Percentiles rank a stretch among this genome's conserved stretches.
Conservation (phyloP, 2,329 filamentous ascomycete genomes). For the Ophiostoma angusticollis region DNA sequence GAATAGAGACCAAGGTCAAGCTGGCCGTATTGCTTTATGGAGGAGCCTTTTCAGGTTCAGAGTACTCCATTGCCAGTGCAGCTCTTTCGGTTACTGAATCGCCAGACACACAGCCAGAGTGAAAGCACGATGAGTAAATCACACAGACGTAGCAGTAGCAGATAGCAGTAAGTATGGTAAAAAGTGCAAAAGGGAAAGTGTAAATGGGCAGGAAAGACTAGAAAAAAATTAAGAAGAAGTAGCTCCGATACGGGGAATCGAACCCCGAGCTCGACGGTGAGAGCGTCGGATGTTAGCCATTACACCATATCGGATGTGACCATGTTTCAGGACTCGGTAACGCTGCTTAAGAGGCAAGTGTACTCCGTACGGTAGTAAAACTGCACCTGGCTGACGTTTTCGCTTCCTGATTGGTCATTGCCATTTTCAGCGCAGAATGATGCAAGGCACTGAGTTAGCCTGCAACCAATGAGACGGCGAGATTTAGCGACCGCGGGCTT, state of each 20-base stretch:
- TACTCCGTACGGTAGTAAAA: not conserved
- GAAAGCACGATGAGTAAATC: not conserved
- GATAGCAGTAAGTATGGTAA: not conserved
- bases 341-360: not conserved
- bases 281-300: conserved; percentile 15
- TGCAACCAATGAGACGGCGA: conserved; percentile 2
- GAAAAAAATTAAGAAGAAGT: not conserved
- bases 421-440: conserved; percentile 4
- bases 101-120: not conserved
- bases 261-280: conserved; percentile 15
- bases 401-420: no score
- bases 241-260: conserved; percentile 15
- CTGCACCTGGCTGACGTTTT: no score
- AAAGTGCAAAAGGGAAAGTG: not conserved
- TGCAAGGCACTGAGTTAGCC: not conserved
- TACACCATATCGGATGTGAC: conserved; percentile 14
- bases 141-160: not conserved
- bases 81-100: no score
- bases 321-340: no score
- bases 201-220: not conserved
- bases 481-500: not conserved
- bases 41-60: no score
- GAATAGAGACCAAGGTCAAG: no score
- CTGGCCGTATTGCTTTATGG: no score
- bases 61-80: no score